These are phyloP conservation scores for Lentinula boryana DNA, from an alignment of 768 basidiomycete genomes.

Conservation along the genomic window DNA sequence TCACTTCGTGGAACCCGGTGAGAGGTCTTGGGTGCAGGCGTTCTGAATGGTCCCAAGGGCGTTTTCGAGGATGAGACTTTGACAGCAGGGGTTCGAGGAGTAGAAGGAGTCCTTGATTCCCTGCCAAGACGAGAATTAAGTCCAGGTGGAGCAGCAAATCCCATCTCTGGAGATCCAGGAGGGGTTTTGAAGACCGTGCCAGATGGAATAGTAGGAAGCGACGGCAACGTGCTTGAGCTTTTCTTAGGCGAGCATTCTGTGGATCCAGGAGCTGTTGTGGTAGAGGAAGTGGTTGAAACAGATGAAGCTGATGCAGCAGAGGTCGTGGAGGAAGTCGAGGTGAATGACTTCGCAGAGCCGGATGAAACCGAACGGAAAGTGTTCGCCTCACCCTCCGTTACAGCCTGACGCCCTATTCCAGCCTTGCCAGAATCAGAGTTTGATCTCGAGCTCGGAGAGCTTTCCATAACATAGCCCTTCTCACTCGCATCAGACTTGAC, in stretches of 20 bases:
- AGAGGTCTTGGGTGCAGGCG: slow-evolving; percentile 10
- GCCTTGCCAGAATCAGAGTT: neutral
- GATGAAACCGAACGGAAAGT: neutral
- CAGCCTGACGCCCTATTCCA: neutral
- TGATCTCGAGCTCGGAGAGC: neutral
- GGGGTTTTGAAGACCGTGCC: slow-evolving; percentile 18
- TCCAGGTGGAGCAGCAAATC: slow-evolving; percentile 9
- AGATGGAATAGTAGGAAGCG: slow-evolving; percentile 16
- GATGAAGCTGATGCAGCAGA: slow-evolving; percentile 24
- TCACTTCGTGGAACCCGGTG: slow-evolving; percentile 3
- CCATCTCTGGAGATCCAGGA: slow-evolving; percentile 13
- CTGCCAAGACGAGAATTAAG: neutral
- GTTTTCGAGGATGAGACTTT: slow-evolving; percentile 13
- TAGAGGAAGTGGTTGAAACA: slow-evolving; percentile 35
- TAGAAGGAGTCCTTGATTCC: neutral
- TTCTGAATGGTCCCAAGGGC: slow-evolving; percentile 6
- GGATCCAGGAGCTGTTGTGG: slow-evolving; percentile 19
- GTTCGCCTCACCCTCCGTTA: neutral
- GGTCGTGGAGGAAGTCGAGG: slow-evolving; percentile 29
- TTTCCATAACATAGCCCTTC: neutral
- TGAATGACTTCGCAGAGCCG: slow-evolving; percentile 1
- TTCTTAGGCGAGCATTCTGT: slow-evolving; percentile 41
- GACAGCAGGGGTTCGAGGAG: neutral
- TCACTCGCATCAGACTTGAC: neutral
- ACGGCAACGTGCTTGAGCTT: slow-evolving; percentile 13